Evolutionary conservation across 2,329 filamentous ascomycete genomes (phyloP), one percentile per base, ranked within the genome.

Genomic region (Laburnicola sp.): DNA sequence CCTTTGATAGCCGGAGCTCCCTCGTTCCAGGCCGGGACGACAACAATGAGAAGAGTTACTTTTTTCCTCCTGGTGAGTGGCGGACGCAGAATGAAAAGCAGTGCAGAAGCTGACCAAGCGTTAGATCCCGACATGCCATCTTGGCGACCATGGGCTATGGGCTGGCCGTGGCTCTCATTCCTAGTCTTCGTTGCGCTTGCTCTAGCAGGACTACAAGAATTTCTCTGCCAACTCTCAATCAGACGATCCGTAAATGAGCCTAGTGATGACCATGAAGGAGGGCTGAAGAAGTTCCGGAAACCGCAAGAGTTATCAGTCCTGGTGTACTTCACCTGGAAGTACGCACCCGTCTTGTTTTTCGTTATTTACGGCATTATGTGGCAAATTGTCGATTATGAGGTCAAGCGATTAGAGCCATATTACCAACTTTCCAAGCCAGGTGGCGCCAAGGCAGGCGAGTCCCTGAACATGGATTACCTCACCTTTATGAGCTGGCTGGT

Each of bases 381-480:
- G 74, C 76, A 78, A 50, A 75, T 79, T 53, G 72, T 75, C 25
- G 77, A 79, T 51, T 79, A 76, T 44, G 77, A 80, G 34, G 75
- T 78, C 40, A 78, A 78, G 56, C 74, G 77, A 22, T 58, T 80
- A 28, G 77, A 79, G 51, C 76, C 77, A 4, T 80, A 74, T 51
- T 80, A 79, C 53, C 77, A 74, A 35, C 57, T 74, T 3, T 75
- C 63, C 43, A 65, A 63, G 48, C 66, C 56, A 43, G 63, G 57
- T 16, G 66, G 68, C 49, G 74, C 66, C 50, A 76, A 62, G 16
- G 60, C 75, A 11, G 67, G 61, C 8, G 69, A 71, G 64, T 88
- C 85, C 0, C 81, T 91, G 64, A 90, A 89, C 57, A 85, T 88
- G 53, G 86, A 89, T 67, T 90, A 90, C 53, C 78, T 88, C 39